phyloP scores from a whole-genome alignment of 495 filamentous ascomycete genomes.

The Penicillium diatomitis region DNA sequence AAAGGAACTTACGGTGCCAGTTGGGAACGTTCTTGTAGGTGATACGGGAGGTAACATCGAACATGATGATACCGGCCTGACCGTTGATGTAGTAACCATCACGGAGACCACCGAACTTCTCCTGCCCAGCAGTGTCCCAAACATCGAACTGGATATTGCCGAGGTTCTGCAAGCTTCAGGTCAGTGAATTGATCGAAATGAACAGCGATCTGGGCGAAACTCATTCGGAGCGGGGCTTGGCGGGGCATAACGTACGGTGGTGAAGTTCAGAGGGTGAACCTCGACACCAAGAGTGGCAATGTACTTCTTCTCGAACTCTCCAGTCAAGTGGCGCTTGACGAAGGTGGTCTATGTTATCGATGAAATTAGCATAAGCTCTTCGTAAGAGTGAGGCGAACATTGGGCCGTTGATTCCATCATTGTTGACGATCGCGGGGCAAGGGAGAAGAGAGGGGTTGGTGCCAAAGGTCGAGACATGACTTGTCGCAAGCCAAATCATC shows the following conservation, averaged over 20 bases:
- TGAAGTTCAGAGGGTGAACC: slow-evolving; percentile 91
- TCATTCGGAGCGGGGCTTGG: slow-evolving; percentile 24
- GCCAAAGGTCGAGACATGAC: slow-evolving; percentile 2
- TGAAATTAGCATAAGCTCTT: slow-evolving; percentile 20
- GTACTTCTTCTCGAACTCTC: slow-evolving; percentile 99
- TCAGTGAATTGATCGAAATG: slow-evolving; percentile 29
- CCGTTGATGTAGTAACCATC: slow-evolving; percentile 99
- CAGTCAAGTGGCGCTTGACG: slow-evolving; percentile 99
- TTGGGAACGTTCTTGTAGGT: slow-evolving; percentile 99
- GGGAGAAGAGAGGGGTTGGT: slow-evolving; percentile 4
- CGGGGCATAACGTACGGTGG: slow-evolving; percentile 75
- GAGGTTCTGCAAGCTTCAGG: slow-evolving; percentile 58
- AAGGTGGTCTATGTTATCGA: slow-evolving; percentile 77
- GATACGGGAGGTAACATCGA: slow-evolving; percentile 98
- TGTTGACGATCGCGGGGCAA: slow-evolving; percentile 25
- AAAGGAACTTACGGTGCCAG: slow-evolving; percentile 89
- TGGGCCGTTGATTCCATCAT: slow-evolving; percentile 22
- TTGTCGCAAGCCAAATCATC: background rate
- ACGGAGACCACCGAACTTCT: slow-evolving; percentile 99
- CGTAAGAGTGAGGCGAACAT: slow-evolving; percentile 11
- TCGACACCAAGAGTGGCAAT: slow-evolving; percentile 99
- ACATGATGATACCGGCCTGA: slow-evolving; percentile 99
- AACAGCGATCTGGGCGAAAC: background rate
- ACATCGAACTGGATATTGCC: slow-evolving; percentile 98
- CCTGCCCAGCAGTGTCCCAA: slow-evolving; percentile 99